Percentiles rank a stretch among this genome's conserved stretches.
Evolutionary conservation across 495 filamentous ascomycete genomes (phyloP).

Genomic region (Aspergillus cristatus): DNA sequence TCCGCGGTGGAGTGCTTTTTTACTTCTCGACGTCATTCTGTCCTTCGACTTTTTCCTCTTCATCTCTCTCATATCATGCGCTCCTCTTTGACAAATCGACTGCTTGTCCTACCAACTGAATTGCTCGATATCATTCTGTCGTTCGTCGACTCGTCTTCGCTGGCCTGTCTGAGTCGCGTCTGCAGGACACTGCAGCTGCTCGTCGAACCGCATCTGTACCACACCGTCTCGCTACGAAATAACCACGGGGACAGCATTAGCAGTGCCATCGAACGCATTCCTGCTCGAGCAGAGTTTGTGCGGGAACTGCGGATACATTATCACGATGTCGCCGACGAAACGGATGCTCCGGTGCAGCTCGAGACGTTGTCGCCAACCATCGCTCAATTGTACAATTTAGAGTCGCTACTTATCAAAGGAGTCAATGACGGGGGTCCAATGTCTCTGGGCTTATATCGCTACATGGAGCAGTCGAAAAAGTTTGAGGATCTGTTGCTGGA

Average conservation of each 20-base stretch:
- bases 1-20: too few species aligned
- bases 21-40: too few species aligned
- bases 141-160: neutral
- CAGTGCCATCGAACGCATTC: neutral
- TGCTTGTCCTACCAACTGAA: neutral
- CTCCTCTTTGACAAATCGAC: too few species aligned
- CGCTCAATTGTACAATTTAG: neutral
- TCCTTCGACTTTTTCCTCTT: too few species aligned
- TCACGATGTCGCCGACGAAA: slow-evolving; percentile 1
- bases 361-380: slow-evolving; percentile 1
- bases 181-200: slow-evolving; percentile 1
- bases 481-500: neutral
- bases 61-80: too few species aligned
- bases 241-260: neutral
- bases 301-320: slow-evolving; percentile 4
- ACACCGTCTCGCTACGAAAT: slow-evolving; percentile 2
- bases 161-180: slow-evolving; percentile 1
- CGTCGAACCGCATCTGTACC: slow-evolving; percentile 1
- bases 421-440: neutral
- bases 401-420: slow-evolving; percentile 2
- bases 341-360: neutral
- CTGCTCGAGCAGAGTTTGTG: neutral
- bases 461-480: neutral
- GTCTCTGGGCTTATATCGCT: too few species aligned
- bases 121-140: neutral